A percentile compares a stretch with the other conserved stretches of the same genome.
These are phyloP conservation scores for Pisolithus orientalis DNA, from an alignment of 768 basidiomycete genomes.

Conservation along the genomic window DNA sequence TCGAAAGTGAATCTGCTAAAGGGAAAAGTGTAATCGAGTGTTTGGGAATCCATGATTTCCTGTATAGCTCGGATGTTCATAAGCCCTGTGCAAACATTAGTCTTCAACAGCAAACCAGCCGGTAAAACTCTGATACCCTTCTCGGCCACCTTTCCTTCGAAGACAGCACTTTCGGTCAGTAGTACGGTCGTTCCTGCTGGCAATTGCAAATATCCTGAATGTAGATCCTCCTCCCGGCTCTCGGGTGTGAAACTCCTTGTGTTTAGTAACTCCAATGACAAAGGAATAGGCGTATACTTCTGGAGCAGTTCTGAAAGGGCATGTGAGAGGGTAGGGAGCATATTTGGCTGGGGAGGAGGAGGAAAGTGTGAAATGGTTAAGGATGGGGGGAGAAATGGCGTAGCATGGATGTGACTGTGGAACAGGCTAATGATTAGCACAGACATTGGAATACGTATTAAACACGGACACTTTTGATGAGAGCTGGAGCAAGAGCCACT, in stretches of 20 bases:
- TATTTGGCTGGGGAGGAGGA: slow-evolving; percentile 25
- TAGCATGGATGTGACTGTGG: slow-evolving; percentile 57
- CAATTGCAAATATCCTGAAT: slow-evolving; percentile 69
- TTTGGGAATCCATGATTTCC: slow-evolving; percentile 66
- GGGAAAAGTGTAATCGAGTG: slow-evolving; percentile 69
- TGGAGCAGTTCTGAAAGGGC: slow-evolving; percentile 58
- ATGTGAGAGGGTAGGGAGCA: slow-evolving; percentile 43
- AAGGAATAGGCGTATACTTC: slow-evolving; percentile 44
- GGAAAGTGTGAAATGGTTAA: slow-evolving; percentile 62
- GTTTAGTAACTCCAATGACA: slow-evolving; percentile 62
- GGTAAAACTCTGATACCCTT: slow-evolving; percentile 24
- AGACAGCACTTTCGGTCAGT: slow-evolving; percentile 59
- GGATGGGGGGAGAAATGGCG: slow-evolving; percentile 62
- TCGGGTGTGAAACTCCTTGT: slow-evolving; percentile 53
- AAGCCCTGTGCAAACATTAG: background rate
- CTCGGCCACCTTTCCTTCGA: slow-evolving; percentile 61
- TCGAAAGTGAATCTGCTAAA: slow-evolving; percentile 67
- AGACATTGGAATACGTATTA: background rate
- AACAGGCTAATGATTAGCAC: background rate
- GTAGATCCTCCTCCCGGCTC: slow-evolving; percentile 64
- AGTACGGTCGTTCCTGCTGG: slow-evolving; percentile 54
- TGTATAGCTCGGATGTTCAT: background rate
- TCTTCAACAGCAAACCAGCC: background rate
- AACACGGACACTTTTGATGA: slow-evolving; percentile 58
- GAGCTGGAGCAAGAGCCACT: slow-evolving; percentile 63